Evolutionary conservation across 306 rosid species (phyloP), one percentile per base, ranked within the genome.

Genomic region (Glycyrrhiza uralensis): DNA sequence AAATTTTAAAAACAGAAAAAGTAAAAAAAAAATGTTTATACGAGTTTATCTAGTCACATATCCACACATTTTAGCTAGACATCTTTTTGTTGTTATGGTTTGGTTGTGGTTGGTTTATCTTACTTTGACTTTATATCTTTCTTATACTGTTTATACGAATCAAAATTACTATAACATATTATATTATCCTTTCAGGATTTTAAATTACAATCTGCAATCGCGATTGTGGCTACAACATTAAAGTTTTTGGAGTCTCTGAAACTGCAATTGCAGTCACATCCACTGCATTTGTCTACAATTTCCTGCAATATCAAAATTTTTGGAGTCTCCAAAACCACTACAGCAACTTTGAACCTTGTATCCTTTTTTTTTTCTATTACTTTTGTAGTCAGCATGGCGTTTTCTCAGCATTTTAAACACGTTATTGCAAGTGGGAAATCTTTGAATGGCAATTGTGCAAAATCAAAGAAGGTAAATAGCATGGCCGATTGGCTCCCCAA

Each of bases 61-160:
- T 67, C 7, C 22, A 67, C 33, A 17, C 61, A 67, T 50, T 32
- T 30, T 10, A 67, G 20, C 8, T 3, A 4, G 26, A 17, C 14
- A 14, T 47, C 39, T 33, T 42, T 15, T 50, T 26, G 28, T 20
- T 32, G 51, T 38, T 63, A 7, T 13, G 62, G 30, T 47, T 62
- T 57, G 70, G 23, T 66, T 75, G 77, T 57, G 70, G 23, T 66
- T 75, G 77, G 58, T 60, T 12, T 49, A 47, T n/a, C 69, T 33
- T 30, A 44, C 14, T 54, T 75, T 41, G 44, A 54, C 67, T 42
- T 26, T 4, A 6, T 6, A 56, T 41, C 50, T 69, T 68, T 62
- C 10, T 20, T 17, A 15, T 14, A 56, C 19, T 68, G 62, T 6
- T 20, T 17, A 15, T 14, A 56, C 19, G 14, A 71, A 39, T 55